phyloP scores from a whole-genome alignment of 116 monocot species.

The Papilionanthe hybrid region DNA sequence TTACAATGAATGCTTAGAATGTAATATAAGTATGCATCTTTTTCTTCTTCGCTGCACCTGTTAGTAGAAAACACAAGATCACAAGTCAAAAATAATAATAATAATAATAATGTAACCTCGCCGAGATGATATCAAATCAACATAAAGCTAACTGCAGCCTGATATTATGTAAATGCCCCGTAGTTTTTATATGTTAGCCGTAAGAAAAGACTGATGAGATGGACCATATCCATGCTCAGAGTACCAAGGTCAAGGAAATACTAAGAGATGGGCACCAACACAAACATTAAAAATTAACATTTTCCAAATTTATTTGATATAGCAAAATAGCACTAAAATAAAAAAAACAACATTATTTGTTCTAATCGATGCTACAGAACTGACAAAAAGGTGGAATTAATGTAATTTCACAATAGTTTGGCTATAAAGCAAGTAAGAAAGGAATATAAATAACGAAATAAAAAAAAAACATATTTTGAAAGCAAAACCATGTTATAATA shows the following conservation, averaged over 20 bases:
- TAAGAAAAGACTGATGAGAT: background rate
- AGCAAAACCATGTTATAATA: too few relatives aligned
- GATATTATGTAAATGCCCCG: background rate
- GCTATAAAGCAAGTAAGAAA: background rate
- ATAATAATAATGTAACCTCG: background rate
- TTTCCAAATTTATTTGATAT: background rate
- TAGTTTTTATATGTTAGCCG: too few relatives aligned
- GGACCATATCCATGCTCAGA: background rate
- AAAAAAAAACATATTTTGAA: background rate
- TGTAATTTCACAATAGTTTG: background rate
- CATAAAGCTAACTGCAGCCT: background rate
- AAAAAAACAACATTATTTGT: background rate
- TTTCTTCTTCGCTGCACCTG: constrained; percentile 95
- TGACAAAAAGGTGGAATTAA: background rate
- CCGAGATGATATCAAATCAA: background rate
- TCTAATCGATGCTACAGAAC: background rate
- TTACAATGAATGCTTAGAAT: constrained; percentile 89
- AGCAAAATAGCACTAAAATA: background rate
- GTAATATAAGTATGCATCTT: constrained; percentile 94
- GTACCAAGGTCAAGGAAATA: background rate
- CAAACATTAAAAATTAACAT: too few relatives aligned
- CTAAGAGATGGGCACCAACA: too few relatives aligned
- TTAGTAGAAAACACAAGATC: background rate
- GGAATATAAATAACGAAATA: background rate
- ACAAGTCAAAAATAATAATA: background rate